Evolutionary conservation across 257 asterid genomes (phyloP), one percentile per base, ranked within the genome.

Genomic region (Cordia subcordata): DNA sequence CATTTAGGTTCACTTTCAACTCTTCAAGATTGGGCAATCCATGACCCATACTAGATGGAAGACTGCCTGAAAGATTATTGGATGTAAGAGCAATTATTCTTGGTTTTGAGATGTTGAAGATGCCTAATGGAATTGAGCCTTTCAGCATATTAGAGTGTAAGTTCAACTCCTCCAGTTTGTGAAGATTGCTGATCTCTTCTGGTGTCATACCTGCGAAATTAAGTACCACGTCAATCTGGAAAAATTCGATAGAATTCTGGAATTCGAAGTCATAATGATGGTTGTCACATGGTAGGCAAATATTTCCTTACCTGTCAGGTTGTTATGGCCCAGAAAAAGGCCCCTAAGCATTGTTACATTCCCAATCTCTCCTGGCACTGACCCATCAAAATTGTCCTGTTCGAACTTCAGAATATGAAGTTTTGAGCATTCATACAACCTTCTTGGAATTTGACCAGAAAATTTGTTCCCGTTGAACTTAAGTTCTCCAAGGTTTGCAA

Each of bases 301-400:
- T 22, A 20, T 6, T 18, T 51, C 19, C 16, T 46, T 70, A 79
- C 82, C 76, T 55, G 55, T 35, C 11, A 76, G 17, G 23, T 62
- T 52, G 64, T 79, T 79, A 59, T 32, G 13, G 6, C 73, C 69
- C 46, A 73, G 71, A 22, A 33, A 57, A 9, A 73, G 68, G 10
- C 33, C 8, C 0, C n/a, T 21, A 8, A 76, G 67, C 58, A 9
- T 57, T 0, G 72, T 54, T 42, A 79, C 67, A 46, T 76, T 79
- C 11, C 69, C 76, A 13, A 76, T 61, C 65, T 73, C 76, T 51
- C 39, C 61, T 6, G 80, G 85, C 19, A 79, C 42, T 65, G 56
- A 23, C 3, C 81, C 76, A 18, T 62, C 55, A 33, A 76, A 60
- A 11, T 55, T 47, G 67, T 76, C 68, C 33, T 46, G 53, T n/a